Evolutionary conservation across 495 filamentous ascomycete genomes (phyloP), one percentile per base, ranked within the genome.

Genomic region (Penicillium cosmopolitanum): DNA sequence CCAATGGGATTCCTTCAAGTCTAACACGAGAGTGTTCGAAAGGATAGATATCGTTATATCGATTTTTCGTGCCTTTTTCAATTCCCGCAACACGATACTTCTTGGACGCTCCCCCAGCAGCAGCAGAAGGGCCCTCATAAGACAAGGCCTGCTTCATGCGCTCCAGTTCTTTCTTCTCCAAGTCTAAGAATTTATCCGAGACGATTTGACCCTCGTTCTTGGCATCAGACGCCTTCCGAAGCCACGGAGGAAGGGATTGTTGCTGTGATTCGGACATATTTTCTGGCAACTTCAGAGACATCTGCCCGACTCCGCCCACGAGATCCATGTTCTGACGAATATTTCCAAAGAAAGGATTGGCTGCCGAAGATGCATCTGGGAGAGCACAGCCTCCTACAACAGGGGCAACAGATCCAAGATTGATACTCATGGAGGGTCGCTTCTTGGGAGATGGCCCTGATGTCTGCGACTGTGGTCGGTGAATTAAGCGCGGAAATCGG

Each of bases 321-420:
- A 98, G 75, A 68, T 98, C 95, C 86, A 96, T 95, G 61, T 98
- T 96, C 73, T 98, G 95, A 28, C 96, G 84, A 64, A 98, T 98
- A 61, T 97, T 97, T 56, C 85, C 85, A 75, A 98, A 98, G 73
- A 98, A 98, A 0, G 96, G 93, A 65, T 96, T 97, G 13, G 85
- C 81, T 2, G 85, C 82, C 56, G 81, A 80, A 55, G 87, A 81
- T 19, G 82, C 80, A 21, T 81, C 78, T 13, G 95, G 95, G 69
- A 98, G 82, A 56, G 86, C 81, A 66, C 96, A 97, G 1, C 95
- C 96, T 48, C 94, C 93, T 58, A 89, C 87, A 12, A 96, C 87
- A 16, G 91, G 91, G 1, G 90, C 87, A 42, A 87, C 79, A 40
- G 80, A 84, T 18, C 85, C 78, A 18, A 80, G 71, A 33, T 76